Percentiles rank a stretch among this genome's conserved stretches.
phyloP scores from a whole-genome alignment of 306 rosid species.

The Trifolium repens region DNA sequence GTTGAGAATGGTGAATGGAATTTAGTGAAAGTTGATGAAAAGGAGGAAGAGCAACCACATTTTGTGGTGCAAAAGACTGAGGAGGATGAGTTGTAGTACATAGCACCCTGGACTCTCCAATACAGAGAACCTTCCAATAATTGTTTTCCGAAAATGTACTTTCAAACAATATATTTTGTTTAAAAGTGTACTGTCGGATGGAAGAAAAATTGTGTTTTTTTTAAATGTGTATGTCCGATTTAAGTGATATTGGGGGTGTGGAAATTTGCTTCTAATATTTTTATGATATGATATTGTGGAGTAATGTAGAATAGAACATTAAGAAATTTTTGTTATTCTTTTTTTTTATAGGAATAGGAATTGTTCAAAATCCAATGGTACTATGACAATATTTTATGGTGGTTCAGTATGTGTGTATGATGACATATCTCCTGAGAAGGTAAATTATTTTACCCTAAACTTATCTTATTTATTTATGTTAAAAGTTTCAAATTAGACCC shows the following conservation, averaged over 20 bases:
- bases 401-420: conserved; percentile 85
- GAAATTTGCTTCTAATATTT: neutral
- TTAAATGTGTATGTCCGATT: too few species aligned
- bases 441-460: conserved; percentile 16
- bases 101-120: too few species aligned
- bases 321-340: conserved; percentile 22
- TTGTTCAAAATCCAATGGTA: conserved; percentile 52
- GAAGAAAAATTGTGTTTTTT: too few species aligned
- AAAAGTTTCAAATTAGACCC: neutral
- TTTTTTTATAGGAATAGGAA: conserved; percentile 50
- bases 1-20: too few species aligned
- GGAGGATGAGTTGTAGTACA: too few species aligned
- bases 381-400: conserved; percentile 80
- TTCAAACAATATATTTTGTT: neutral
- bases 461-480: neutral
- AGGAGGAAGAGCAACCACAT: too few species aligned
- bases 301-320: neutral
- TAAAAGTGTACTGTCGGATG: neutral
- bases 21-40: too few species aligned
- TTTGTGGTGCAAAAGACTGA: too few species aligned
- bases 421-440: conserved; percentile 86
- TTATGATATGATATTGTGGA: neutral
- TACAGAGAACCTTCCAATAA: too few species aligned
- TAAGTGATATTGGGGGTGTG: neutral
- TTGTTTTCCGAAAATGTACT: neutral